Conservation (phyloP, 2,329 filamentous ascomycete species). For the Botrytis paeoniae region DNA sequence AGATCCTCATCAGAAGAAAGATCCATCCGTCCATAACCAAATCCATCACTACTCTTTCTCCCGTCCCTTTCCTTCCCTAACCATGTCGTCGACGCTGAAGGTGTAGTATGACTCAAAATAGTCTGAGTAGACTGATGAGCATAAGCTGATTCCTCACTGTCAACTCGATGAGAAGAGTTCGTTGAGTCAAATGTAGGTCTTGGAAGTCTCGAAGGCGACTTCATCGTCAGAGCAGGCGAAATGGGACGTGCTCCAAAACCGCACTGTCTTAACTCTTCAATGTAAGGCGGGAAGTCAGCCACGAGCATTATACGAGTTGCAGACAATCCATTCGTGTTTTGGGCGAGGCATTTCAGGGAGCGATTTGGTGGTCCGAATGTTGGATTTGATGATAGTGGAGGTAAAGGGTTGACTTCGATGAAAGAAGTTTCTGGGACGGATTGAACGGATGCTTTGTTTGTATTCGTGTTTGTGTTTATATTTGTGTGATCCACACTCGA, state of each 20-base stretch:
- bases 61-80: not conserved
- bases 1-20: not conserved
- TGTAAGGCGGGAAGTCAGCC: constrained; percentile 6
- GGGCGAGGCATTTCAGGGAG: not conserved
- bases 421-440: not conserved
- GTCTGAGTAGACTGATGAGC: not conserved
- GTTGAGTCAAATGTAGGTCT: not conserved
- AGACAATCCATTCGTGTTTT: not conserved
- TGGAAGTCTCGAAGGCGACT: not conserved
- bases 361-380: not conserved
- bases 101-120: not conserved
- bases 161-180: not conserved
- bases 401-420: no score
- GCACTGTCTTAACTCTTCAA: not conserved
- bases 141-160: not conserved
- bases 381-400: not conserved
- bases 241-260: not conserved
- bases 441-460: not conserved
- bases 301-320: not conserved
- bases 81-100: not conserved
- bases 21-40: not conserved
- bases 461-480: not conserved
- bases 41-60: not conserved
- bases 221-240: not conserved
- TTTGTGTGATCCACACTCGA: not conserved